Evolutionary conservation across 2,329 filamentous ascomycete genomes (phyloP).

Genomic region (Alternaria sp.): DNA sequence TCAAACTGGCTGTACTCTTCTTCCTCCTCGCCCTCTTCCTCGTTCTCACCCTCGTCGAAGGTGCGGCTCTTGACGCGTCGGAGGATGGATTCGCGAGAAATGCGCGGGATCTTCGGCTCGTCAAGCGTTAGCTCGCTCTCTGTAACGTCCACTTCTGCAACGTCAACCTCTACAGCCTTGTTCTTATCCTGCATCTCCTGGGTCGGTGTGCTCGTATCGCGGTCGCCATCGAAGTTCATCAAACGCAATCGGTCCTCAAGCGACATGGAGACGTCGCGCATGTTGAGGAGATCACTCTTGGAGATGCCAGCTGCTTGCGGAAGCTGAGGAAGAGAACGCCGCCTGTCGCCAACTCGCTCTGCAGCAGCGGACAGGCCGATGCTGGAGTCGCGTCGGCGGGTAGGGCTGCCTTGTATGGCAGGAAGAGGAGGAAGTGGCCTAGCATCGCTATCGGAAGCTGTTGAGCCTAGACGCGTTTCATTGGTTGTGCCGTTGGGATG

Average conservation of each 20-base stretch:
- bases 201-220: conserved; percentile 48
- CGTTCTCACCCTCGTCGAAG: conserved; percentile 62
- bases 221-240: conserved; percentile 78
- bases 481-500: conserved; percentile 56
- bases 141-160: conserved; percentile 44
- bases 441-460: conserved; percentile 80
- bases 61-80: conserved; percentile 77
- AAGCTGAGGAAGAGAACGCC: conserved; percentile 75
- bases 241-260: conserved; percentile 85
- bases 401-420: conserved; percentile 66
- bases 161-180: conserved; percentile 41
- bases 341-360: conserved; percentile 72
- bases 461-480: conserved; percentile 70
- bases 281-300: conserved; percentile 80
- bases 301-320: conserved; percentile 71
- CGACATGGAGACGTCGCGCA: conserved; percentile 77
- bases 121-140: conserved; percentile 43
- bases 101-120: conserved; percentile 75
- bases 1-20: conserved; percentile 48
- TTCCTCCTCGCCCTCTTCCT: conserved; percentile 56
- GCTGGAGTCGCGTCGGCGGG: conserved; percentile 64
- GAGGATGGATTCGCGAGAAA: conserved; percentile 93
- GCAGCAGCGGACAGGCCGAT: conserved; percentile 73
- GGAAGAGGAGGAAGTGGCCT: conserved; percentile 88
- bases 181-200: conserved; percentile 48